These are phyloP conservation scores for Stereum hirsutum DNA, from an alignment of 1,284 basidiomycete genomes.

Conservation along the genomic window DNA sequence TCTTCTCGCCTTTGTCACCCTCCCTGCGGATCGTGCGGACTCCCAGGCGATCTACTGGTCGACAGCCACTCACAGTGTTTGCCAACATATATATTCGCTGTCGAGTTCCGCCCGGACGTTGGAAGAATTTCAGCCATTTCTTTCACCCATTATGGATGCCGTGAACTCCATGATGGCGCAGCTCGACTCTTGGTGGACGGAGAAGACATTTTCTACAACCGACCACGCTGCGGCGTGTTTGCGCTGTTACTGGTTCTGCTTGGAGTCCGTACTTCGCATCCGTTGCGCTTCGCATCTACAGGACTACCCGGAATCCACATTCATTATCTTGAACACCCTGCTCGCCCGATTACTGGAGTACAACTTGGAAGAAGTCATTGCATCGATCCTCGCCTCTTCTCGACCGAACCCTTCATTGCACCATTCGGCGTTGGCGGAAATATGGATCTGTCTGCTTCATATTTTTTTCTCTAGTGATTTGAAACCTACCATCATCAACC, in stretches of 20 bases:
- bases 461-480: constrained; percentile 16
- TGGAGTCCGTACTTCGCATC: constrained; percentile 9
- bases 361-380: constrained; percentile 17
- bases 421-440: constrained; percentile 34
- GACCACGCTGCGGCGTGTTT: constrained; percentile 4
- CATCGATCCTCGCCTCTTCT: constrained; percentile 4
- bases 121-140: constrained; percentile 17
- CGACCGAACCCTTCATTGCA: constrained; percentile 1
- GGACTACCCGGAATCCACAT: background rate
- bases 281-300: no score
- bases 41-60: constrained; percentile 22
- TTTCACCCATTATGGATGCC: constrained; percentile 25
- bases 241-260: constrained; percentile 11
- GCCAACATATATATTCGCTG: constrained; percentile 19
- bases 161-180: constrained; percentile 30
- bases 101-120: constrained; percentile 7
- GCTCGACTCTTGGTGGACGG: constrained; percentile 18
- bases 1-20: constrained; percentile 20
- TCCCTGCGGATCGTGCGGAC: constrained; percentile 21
- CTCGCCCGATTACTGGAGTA: background rate
- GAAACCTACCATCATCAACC: background rate
- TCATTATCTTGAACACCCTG: background rate
- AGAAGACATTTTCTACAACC: constrained; percentile 1
- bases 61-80: constrained; percentile 13
- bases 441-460: constrained; percentile 77